Percentiles rank a stretch among this genome's conserved stretches.
These are phyloP conservation scores for Taiozyma sp. DNA, from an alignment of 1,139 yeast species.

Conservation along the genomic window DNA sequence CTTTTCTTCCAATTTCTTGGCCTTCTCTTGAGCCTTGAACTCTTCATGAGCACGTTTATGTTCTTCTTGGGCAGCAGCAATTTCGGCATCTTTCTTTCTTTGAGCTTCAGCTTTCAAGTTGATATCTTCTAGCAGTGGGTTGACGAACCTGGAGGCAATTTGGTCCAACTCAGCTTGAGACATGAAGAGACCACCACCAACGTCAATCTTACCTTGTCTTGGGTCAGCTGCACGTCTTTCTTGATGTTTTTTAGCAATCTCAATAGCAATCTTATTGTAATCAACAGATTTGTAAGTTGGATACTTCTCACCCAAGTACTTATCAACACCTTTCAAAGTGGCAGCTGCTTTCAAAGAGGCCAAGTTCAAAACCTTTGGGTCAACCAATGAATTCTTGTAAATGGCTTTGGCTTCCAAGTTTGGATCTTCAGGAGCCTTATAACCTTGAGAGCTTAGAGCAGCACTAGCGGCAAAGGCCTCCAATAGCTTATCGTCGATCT, in stretches of 20 bases:
- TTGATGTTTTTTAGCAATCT: slow-evolving; percentile 55
- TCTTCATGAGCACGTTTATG: slow-evolving; percentile 18
- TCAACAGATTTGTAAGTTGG: slow-evolving; percentile 29
- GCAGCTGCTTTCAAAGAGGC: slow-evolving; percentile 57
- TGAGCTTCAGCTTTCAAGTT: slow-evolving; percentile 65
- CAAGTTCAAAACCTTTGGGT: slow-evolving; percentile 50
- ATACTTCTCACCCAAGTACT: slow-evolving; percentile 30
- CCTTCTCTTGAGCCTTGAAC: slow-evolving; percentile 20
- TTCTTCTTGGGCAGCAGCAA: slow-evolving; percentile 23
- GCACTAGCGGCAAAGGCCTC: slow-evolving; percentile 31
- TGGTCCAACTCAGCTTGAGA: slow-evolving; percentile 69
- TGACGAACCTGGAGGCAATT: slow-evolving; percentile 77
- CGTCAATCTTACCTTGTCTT: slow-evolving; percentile 51
- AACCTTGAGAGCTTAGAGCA: slow-evolving; percentile 32
- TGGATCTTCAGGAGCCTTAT: slow-evolving; percentile 19
- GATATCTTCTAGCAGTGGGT: slow-evolving; percentile 81
- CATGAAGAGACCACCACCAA: slow-evolving; percentile 89
- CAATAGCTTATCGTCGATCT: slow-evolving; percentile 11
- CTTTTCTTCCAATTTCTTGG: slow-evolving; percentile 24
- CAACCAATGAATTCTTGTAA: slow-evolving; percentile 36
- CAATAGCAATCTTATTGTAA: slow-evolving; percentile 43
- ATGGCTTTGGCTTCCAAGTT: slow-evolving; percentile 19
- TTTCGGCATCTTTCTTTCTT: slow-evolving; percentile 61
- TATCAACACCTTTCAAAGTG: slow-evolving; percentile 39
- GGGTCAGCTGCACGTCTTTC: slow-evolving; percentile 21